Conservation (phyloP, 352 stramenopile genomes). For the Globisporangium rhizosaccharum region DNA sequence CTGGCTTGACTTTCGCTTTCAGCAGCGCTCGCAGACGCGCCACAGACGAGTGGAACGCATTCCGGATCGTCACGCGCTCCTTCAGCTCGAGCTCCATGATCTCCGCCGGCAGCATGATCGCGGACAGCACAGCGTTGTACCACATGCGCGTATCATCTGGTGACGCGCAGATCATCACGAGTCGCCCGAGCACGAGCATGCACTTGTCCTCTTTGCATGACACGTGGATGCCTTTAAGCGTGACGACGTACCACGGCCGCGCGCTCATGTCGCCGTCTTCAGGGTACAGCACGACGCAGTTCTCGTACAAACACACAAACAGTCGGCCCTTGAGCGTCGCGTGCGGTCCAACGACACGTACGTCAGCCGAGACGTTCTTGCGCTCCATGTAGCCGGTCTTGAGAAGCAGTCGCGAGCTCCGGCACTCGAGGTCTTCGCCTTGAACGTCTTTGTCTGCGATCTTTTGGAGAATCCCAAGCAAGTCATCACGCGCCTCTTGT, state of each 20-base stretch:
- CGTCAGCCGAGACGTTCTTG: conserved; percentile 38
- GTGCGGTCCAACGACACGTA: conserved; percentile 43
- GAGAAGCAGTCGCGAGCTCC: conserved; percentile 64
- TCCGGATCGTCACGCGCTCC: conserved; percentile 67
- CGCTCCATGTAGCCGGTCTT: conserved; percentile 66
- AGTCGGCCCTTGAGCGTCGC: conserved; percentile 71
- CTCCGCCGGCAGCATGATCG: conserved; percentile 49
- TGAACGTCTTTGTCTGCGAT: conserved; percentile 61
- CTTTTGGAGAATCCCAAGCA: conserved; percentile 64
- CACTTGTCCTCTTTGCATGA: conserved; percentile 63
- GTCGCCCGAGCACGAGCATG: conserved; percentile 51
- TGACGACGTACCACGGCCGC: conserved; percentile 76
- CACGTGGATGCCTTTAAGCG: conserved; percentile 59
- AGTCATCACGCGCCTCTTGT: conserved; percentile 58
- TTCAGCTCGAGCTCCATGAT: conserved; percentile 79
- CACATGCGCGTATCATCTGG: conserved; percentile 51
- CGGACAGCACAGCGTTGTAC: conserved; percentile 66
- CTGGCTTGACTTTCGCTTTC: conserved; percentile 73
- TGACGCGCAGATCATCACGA: conserved; percentile 52
- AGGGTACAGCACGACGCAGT: conserved; percentile 74
- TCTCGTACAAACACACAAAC: conserved; percentile 76
- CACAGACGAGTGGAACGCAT: conserved; percentile 59
- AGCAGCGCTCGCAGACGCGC: conserved; percentile 65
- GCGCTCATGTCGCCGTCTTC: conserved; percentile 50
- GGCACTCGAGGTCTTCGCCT: conserved; percentile 61